Evolutionary conservation across 2,329 filamentous ascomycete genomes (phyloP), one percentile per base, ranked within the genome.

Genomic region (Graphilbum fragrans): DNA sequence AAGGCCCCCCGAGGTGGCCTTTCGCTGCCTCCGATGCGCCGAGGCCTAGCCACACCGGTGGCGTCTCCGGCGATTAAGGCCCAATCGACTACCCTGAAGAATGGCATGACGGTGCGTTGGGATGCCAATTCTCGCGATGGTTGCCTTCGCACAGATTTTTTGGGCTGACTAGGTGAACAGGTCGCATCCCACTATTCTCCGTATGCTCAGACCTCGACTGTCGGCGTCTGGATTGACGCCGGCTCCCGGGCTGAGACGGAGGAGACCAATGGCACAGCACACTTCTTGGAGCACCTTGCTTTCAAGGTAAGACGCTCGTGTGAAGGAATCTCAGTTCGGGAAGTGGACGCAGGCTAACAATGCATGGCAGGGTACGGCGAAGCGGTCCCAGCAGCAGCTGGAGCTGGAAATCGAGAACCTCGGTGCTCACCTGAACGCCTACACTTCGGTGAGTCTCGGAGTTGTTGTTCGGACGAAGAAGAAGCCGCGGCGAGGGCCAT

Each of bases 391-490:
- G 69, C 84, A 93, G 63, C 92, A 98, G 71, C 75, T 98, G 62
- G 92, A 98, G 73, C 81, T 98, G 51, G 92, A 98, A 74, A 96
- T 98, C 60, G 92, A 98, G 77, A 98, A 98, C 72, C 95, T 98
- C 86, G 92, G 92, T 64, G 92, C 86, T 51, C 92, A 98, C 72
- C 77, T 98, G 57, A 98, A 98, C 69, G 92, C 92, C 63, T 98
- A 98, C 74, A 98, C 92, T 57, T 96, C 90, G 72, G 88, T 95
- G 67, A 54, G 56, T 55, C n/a, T 12, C 12, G n/a, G n/a, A n/a
- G n/a, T n/a, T n/a, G n/a, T n/a, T n/a, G n/a, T n/a, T n/a, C n/a
- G n/a, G n/a, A n/a, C n/a, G n/a, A 8, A 40, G 27, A 42, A 19
- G 14, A 38, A 29, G n/a, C n/a, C n/a, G n/a, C n/a, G n/a, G 12